Conservation (phyloP, 1,284 basidiomycete species). For the Hortiboletus rubellus region DNA sequence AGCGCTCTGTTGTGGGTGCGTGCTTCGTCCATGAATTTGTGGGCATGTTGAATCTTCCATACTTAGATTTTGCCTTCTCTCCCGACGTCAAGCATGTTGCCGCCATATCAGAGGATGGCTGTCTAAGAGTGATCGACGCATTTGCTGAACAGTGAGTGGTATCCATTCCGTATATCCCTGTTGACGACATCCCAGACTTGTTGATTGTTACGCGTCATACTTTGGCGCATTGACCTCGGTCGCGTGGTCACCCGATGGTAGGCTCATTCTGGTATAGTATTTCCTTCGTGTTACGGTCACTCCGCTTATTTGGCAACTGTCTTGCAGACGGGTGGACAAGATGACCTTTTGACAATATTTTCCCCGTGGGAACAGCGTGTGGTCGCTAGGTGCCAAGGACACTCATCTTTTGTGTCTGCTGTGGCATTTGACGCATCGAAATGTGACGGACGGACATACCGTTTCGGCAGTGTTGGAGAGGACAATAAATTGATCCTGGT, state of each 20-base stretch:
- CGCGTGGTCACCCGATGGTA: slow-evolving; percentile 93
- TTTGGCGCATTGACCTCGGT: slow-evolving; percentile 89
- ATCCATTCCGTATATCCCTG: background rate
- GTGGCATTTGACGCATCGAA: slow-evolving; percentile 88
- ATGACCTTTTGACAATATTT: slow-evolving; percentile 92
- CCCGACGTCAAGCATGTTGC: slow-evolving; percentile 88
- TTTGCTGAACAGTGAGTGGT: slow-evolving; percentile 73
- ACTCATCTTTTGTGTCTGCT: slow-evolving; percentile 89
- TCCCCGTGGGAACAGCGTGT: slow-evolving; percentile 90
- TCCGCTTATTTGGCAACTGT: slow-evolving; percentile 1
- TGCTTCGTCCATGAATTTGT: slow-evolving; percentile 10
- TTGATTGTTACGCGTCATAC: slow-evolving; percentile 90
- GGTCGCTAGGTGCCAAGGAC: slow-evolving; percentile 96
- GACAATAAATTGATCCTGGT: slow-evolving; percentile 91
- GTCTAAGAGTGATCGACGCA: slow-evolving; percentile 83
- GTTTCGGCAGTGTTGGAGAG: slow-evolving; percentile 91
- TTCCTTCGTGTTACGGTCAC: background rate
- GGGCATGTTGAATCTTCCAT: slow-evolving; percentile 1
- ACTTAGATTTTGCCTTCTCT: slow-evolving; percentile 84
- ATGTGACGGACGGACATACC: slow-evolving; percentile 84
- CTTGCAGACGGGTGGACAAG: slow-evolving; percentile 78
- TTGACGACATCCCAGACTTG: slow-evolving; percentile 51
- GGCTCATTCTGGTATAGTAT: slow-evolving; percentile 79
- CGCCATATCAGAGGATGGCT: slow-evolving; percentile 86
- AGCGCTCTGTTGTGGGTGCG: slow-evolving; percentile 72